Evolutionary conservation across 2,329 filamentous ascomycete species (phyloP).

Genomic region (Colletotrichum lindemuthianum): DNA sequence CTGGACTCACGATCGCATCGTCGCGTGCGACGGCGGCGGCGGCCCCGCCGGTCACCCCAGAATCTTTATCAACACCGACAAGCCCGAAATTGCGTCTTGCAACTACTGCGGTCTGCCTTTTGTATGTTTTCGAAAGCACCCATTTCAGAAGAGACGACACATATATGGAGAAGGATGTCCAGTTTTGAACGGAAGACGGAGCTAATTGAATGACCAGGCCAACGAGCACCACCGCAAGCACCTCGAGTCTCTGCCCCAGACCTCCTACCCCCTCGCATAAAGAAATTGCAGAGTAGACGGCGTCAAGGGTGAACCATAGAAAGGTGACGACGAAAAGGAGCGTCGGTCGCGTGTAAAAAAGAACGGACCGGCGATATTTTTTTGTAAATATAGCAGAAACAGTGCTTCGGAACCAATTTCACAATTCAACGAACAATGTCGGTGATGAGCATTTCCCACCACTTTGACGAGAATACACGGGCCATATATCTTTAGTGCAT

Average conservation of each 20-base stretch:
- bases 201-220: slow-evolving; percentile 65
- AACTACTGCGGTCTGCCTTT: slow-evolving; percentile 94
- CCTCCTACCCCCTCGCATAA: slow-evolving; percentile 80
- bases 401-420: slow-evolving; percentile 27
- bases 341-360: neutral
- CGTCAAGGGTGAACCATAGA: neutral
- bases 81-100: slow-evolving; percentile 91
- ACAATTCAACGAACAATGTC: slow-evolving; percentile 2
- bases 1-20: slow-evolving; percentile 86
- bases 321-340: neutral
- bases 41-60: slow-evolving; percentile 89
- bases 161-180: too few species aligned
- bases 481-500: too few species aligned
- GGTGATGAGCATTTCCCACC: too few species aligned
- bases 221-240: slow-evolving; percentile 88
- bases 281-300: slow-evolving; percentile 2
- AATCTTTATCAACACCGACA: slow-evolving; percentile 98
- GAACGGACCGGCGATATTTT: slow-evolving; percentile 26
- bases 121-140: slow-evolving; percentile 66
- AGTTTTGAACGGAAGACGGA: too few species aligned
- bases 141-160: neutral
- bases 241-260: slow-evolving; percentile 82
- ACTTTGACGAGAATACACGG: too few species aligned
- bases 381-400: slow-evolving; percentile 36
- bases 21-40: slow-evolving; percentile 91